Evolutionary conservation across 2,329 filamentous ascomycete genomes (phyloP), one percentile per base, ranked within the genome.

Genomic region (Trichoderma polysporum): DNA sequence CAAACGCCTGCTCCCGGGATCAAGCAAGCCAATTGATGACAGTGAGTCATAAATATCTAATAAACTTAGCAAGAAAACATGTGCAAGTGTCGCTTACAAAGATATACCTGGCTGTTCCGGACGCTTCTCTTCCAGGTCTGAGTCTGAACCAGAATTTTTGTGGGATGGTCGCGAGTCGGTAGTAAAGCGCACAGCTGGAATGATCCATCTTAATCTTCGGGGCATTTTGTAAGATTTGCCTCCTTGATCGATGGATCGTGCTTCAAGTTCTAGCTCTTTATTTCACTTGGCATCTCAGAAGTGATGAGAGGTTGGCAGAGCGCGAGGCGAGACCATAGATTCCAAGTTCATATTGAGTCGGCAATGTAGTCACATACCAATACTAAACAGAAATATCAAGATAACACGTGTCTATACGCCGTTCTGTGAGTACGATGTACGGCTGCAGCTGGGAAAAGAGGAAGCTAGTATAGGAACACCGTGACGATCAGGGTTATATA

Each of bases 11-110:
- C 31, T 33, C 10, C 31, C 15, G 2, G 57, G 47, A 3, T 58
- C 63, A 15, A 50, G 22, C 33, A 61, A 13, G 0, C 50, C 67
- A 1, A 57, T 27, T 27, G 67, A 47, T 17, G 41, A 50, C 4
- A 62, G 39, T 13, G 33, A n/a, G 41, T 39, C 50, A n/a, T 62
- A 50, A 12, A 57, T 19, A 35, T 68, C 67, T 68, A 17, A 12
- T 27, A 10, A 27, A 9, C 2, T 57, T 4, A 68, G 53, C 9
- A 3, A 56, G 17, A 7, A 5, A 8, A 15, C 17, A 12, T 33
- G 27, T n/a, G 13, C 9, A 8, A 31, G 12, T 7, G 12, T 33
- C 19, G n/a, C 29, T 5, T 39, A 15, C 22, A 27, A 27, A 45
- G 25, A 31, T 41, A n/a, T 19, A 58, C 62, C 53, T 49, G 41